Conservation (phyloP, 441 rosid species). For the Populus hybrid region DNA sequence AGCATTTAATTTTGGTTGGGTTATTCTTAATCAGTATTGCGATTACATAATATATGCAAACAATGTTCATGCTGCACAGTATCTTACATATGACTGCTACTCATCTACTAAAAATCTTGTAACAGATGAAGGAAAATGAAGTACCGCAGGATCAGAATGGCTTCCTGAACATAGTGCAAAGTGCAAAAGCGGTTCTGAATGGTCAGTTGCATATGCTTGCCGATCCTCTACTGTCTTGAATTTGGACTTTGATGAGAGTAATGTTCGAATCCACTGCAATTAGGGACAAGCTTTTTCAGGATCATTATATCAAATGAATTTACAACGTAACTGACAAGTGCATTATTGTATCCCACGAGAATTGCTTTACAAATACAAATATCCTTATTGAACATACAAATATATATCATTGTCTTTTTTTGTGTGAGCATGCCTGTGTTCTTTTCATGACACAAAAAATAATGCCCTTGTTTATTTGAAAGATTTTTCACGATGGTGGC, state of each 20-base stretch:
- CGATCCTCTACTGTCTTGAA: conserved; percentile 75
- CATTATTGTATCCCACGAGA: too few species aligned
- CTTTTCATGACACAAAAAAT: too few species aligned
- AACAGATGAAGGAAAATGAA: conserved; percentile 2
- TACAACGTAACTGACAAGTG: not conserved
- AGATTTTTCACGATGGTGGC: too few species aligned
- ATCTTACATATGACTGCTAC: not conserved
- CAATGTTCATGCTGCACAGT: not conserved
- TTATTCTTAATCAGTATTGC: not conserved
- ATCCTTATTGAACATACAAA: too few species aligned
- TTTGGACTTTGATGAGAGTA: conserved; percentile 61
- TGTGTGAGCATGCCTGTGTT: too few species aligned
- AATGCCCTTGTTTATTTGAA: too few species aligned
- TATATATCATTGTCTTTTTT: too few species aligned
- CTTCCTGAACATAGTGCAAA: conserved; percentile 88
- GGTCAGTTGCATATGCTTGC: conserved; percentile 61
- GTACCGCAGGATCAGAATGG: conserved; percentile 95
- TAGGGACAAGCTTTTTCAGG: conserved; percentile 31
- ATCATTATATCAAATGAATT: not conserved
- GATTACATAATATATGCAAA: not conserved
- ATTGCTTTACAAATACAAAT: too few species aligned
- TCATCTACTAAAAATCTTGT: not conserved
- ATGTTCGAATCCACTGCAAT: conserved; percentile 75
- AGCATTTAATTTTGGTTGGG: not conserved
- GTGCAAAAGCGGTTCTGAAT: conserved; percentile 70